Base-by-base conservation (phyloP, 2,329 filamentous ascomycete species). In the Pyricularia pennisetigena region DNA sequence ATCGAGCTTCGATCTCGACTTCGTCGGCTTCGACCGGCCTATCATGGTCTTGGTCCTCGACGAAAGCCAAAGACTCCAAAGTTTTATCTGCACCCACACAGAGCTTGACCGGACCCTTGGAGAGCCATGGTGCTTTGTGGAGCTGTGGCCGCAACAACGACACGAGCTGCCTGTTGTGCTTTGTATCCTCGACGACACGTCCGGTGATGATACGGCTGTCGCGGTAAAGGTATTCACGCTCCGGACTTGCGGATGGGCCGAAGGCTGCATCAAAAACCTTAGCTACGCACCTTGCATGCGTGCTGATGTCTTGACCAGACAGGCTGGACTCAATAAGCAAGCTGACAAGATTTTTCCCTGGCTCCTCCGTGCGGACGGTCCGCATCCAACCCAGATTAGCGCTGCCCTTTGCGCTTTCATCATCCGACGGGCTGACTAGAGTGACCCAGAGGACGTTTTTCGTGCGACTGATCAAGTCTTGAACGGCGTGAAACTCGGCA, bases 1-100 rank as follows among this genome's bases (percentile, higher is more conserved):
- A 75, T 63, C 73, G 72, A 1, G 74, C 66, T 30, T 78, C 70
- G 5, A 82, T 74, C 68, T 81, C 78, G 12, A 82, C 72, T 23
- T 75, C 70, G 64, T 74, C 72, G 0, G 67, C 66, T 23, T 64
- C 28, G 8, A 70, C 61, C 5, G 62, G 54, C 26, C 54, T 70
- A 1, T 4, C 20, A 2, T 32, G 16, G 23, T 61, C 65, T n/a
- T 20, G 26, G 9, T 26, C 67, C 24, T 68, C 61, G 9, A 64
- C 24, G n/a, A 64, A 64, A 12, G 35, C 35, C 9, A 68, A 32
- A 4, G 67, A 57, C 30, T 65, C 67, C 20, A 49, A 49, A 49
- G 41, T 49, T 49, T 6, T 49, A 20, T 49, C 41, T 49, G 20
- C 41, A n/a, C 41, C 16, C 41, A 49, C 41, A 16, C 41, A 49